Conservation (phyloP, 1,284 basidiomycete genomes). For the Polyporus tsugae region DNA sequence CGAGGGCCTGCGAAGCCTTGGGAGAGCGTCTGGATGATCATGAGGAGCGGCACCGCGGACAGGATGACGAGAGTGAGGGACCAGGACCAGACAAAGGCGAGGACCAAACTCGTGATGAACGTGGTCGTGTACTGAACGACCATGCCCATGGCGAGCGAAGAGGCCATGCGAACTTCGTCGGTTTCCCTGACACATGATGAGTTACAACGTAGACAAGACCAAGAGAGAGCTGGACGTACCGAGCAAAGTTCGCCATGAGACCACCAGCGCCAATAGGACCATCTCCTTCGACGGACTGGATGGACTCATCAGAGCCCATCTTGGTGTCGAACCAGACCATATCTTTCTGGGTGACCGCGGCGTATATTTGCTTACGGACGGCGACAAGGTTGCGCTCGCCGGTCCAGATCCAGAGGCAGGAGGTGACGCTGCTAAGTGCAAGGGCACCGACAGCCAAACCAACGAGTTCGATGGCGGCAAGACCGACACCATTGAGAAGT, state of each 20-base stretch:
- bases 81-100: slow-evolving; percentile 87
- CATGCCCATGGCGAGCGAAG: slow-evolving; percentile 80
- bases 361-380: slow-evolving; percentile 77
- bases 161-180: slow-evolving; percentile 90
- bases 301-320: slow-evolving; percentile 70
- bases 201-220: slow-evolving; percentile 8
- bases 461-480: slow-evolving; percentile 75
- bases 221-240: slow-evolving; percentile 56
- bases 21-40: slow-evolving; percentile 79
- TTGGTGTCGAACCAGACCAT: slow-evolving; percentile 91
- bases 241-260: slow-evolving; percentile 93
- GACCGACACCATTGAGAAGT: slow-evolving; percentile 67
- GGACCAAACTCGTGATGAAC: slow-evolving; percentile 78
- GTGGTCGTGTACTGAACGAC: slow-evolving; percentile 86
- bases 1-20: slow-evolving; percentile 76
- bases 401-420: slow-evolving; percentile 86
- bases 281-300: slow-evolving; percentile 56
- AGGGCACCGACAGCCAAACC: slow-evolving; percentile 78
- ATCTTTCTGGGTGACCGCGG: slow-evolving; percentile 73
- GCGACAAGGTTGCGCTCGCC: slow-evolving; percentile 84
- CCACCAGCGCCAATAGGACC: slow-evolving; percentile 86
- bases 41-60: slow-evolving; percentile 86
- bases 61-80: slow-evolving; percentile 92
- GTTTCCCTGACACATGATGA: slow-evolving; percentile 75
- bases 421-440: slow-evolving; percentile 77